Base-by-base conservation (phyloP, 345 rosid species). In the Rhizophora apiculata region DNA sequence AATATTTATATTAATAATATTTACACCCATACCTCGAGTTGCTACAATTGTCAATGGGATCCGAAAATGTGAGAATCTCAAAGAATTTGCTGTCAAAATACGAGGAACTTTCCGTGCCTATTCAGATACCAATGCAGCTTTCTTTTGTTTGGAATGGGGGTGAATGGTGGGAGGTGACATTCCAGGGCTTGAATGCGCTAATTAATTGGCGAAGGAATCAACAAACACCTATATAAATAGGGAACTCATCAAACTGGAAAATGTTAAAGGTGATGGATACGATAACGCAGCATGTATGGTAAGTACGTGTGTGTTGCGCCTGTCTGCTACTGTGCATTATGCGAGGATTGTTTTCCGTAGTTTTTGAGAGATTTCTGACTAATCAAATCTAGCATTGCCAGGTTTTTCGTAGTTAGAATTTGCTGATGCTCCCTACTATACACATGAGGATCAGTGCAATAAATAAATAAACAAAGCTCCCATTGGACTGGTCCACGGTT, bases 221-320 rank as follows among this genome's bases (percentile, higher is more conserved):
- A 66, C 46, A 53, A 60, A 66, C 46, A 53, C 24, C 0, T 29
- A 57, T 24, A 27, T n/a, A 24, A 62, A 71, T 7, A 3, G 15
- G 48, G 43, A 2, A 37, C 43, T 37, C 34, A 22, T 26, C 52
- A 43, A 27, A 8, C 20, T 55, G 21, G 54, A 48, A 29, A 21
- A n/a, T 6, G 49, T 16, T 57, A 18, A 3, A 29, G 56, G 56
- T 55, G 48, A 53, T 54, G 62, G 34, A 64, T 57, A 15, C 58
- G 64, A 58, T 74, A 80, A 68, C 91, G 89, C 88, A 74, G 75
- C 77, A 72, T 19, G 71, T 56, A 86, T 78, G 77, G 64, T 81
- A 82, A 76, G 64, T 78, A 81, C 78, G 80, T 76, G 78, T 90
- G 96, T 82, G 84, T 76, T 77, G 87, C 79, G 85, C 84, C 85